Evolutionary conservation across 768 basidiomycete genomes (phyloP).

Genomic region (Termitomyces sp.): DNA sequence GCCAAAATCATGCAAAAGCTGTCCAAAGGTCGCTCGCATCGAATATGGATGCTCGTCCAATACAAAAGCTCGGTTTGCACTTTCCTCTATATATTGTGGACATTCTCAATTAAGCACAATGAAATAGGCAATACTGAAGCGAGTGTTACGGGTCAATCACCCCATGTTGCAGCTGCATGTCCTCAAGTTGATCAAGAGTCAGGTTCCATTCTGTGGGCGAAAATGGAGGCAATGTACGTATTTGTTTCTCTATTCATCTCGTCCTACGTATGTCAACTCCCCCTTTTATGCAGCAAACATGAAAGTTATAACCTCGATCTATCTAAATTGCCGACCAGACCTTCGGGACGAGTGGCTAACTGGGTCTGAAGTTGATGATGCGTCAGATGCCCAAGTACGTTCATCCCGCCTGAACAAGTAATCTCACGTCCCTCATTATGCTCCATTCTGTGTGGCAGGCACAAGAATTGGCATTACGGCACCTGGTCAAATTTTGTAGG

Average conservation of each 20-base stretch:
- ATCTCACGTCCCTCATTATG: neutral
- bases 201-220: slow-evolving; percentile 95
- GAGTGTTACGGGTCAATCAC: slow-evolving; percentile 90
- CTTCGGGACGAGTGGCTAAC: slow-evolving; percentile 97
- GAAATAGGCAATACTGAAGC: slow-evolving; percentile 87
- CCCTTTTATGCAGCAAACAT: slow-evolving; percentile 71
- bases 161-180: slow-evolving; percentile 92
- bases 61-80: slow-evolving; percentile 91
- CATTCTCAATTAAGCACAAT: neutral
- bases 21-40: slow-evolving; percentile 89
- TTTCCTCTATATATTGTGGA: neutral
- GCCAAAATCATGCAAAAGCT: slow-evolving; percentile 97
- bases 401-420: slow-evolving; percentile 4
- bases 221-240: slow-evolving; percentile 94
- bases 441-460: slow-evolving; percentile 41
- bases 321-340: slow-evolving; percentile 95
- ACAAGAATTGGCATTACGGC: slow-evolving; percentile 91
- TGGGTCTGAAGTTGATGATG: slow-evolving; percentile 87
- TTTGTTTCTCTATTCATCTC: neutral
- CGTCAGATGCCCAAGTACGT: slow-evolving; percentile 79
- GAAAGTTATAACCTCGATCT: slow-evolving; percentile 99
- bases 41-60: slow-evolving; percentile 94
- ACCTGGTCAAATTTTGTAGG: slow-evolving; percentile 92
- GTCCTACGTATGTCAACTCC: neutral
- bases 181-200: slow-evolving; percentile 96